A percentile compares a stretch with the other conserved stretches of the same genome.
Evolutionary conservation across 2,329 filamentous ascomycete species (phyloP).

Genomic region (Nemania abortiva): DNA sequence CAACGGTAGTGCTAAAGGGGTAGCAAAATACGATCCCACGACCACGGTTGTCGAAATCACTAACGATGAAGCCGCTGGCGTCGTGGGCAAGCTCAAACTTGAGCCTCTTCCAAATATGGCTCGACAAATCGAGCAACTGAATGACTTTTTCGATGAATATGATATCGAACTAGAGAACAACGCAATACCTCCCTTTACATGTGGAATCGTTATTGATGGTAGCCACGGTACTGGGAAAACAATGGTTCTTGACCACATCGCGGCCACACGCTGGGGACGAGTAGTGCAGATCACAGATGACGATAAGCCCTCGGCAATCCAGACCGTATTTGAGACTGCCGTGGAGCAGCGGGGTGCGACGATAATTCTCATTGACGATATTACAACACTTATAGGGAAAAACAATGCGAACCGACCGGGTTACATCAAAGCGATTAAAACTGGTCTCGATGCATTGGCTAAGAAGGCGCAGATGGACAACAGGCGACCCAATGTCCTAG

Average conservation of each 20-base stretch:
- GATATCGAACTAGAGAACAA: constrained; percentile 54
- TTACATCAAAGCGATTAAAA: constrained; percentile 64
- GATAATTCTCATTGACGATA: constrained; percentile 81
- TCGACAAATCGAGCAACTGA: constrained; percentile 73
- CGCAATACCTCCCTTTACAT: constrained; percentile 56
- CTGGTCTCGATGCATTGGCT: constrained; percentile 68
- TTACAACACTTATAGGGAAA: constrained; percentile 77
- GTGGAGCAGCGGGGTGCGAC: constrained; percentile 74
- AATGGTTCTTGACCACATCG: constrained; percentile 76
- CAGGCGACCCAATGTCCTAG: constrained; percentile 70
- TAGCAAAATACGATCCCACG: constrained; percentile 59
- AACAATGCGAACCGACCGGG: constrained; percentile 64
- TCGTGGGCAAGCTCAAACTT: constrained; percentile 57
- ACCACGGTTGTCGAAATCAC: constrained; percentile 57
- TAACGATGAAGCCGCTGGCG: constrained; percentile 46
- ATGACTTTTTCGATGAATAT: constrained; percentile 72
- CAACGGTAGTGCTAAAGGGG: constrained; percentile 59
- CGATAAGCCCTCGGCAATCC: constrained; percentile 70
- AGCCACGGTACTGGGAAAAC: constrained; percentile 88
- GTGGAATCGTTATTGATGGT: constrained; percentile 81
- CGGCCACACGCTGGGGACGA: constrained; percentile 75
- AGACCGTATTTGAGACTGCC: constrained; percentile 77
- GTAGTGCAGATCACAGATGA: constrained; percentile 71
- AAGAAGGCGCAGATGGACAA: constrained; percentile 53
- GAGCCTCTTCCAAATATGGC: constrained; percentile 76